Evolutionary conservation across 768 basidiomycete species (phyloP), one percentile per base, ranked within the genome.

Genomic region (Termitomyces heimii): DNA sequence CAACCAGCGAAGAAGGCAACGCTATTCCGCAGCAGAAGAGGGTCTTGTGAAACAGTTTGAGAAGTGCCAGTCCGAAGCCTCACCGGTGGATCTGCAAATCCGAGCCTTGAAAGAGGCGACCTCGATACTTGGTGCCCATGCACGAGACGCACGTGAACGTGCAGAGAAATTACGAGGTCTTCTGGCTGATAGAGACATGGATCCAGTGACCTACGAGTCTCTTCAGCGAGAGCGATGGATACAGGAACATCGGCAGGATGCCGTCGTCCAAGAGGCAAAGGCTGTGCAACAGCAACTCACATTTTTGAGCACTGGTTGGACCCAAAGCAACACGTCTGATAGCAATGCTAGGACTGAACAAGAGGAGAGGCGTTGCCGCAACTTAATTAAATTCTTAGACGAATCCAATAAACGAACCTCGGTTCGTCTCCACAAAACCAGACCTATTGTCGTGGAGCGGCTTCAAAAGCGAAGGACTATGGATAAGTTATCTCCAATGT

Each of bases 151-250:
- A 1, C 71, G 73, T 55, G 73, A 78, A 50, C 71, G 73, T 56
- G 70, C 74, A 6, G 71, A 69, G 45, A 74, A 70, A 54, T 68
- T 82, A 34, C 74, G 75, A 14, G 61, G 62, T 20, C 59, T 73
- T 43, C 70, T 81, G 18, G 62, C 67, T 0, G 71, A 76, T 50
- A 70, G 75, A 51, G 71, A 71, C 45, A 59, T 69, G 5, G 75
- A 80, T 8, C 76, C 77, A 0, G 63, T 58, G 6, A 60, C 61
- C 18, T 78, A 74, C 56, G 66, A 68, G 56, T 58, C 72, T 9
- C 66, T 79, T 40, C 75, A 80, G 57, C 73, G 72, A 1, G 73
- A 81, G 49, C 74, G 78, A 31, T 82, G 81, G 81, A 70, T 76
- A 67, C 77, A 78, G 58, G 82, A 84, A 61, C 74, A 73, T 59